Percentiles rank a stretch among this genome's conserved stretches.
These are phyloP conservation scores for Penicillium paradoxum DNA, from an alignment of 495 filamentous ascomycete species.

Conservation along the genomic window DNA sequence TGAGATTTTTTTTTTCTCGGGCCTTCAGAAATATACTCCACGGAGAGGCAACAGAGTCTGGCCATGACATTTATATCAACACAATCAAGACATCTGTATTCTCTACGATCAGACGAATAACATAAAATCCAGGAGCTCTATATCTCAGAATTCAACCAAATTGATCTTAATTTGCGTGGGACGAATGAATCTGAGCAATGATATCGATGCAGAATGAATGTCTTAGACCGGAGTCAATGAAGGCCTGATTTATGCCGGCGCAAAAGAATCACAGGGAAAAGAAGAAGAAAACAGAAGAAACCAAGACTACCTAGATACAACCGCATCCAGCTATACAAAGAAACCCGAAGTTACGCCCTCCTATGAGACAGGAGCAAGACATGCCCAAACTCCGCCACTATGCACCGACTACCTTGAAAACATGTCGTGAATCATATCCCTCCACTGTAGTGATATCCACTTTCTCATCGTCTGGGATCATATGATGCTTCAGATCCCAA, in stretches of 20 bases:
- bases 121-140: no score
- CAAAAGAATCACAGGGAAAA: neutral
- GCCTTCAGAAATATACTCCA: conserved; percentile 7
- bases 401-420: conserved; percentile 51
- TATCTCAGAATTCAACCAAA: no score
- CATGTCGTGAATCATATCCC: conserved; percentile 61
- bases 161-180: no score
- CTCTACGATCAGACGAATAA: no score
- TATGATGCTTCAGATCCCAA: conserved; percentile 86
- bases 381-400: conserved; percentile 41
- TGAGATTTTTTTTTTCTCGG: conserved; percentile 12
- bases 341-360: conserved; percentile 27
- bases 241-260: neutral
- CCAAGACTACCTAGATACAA: conserved; percentile 7
- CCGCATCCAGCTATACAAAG: neutral
- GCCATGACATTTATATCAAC: neutral
- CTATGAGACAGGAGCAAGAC: conserved; percentile 19
- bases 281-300: conserved; percentile 11
- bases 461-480: conserved; percentile 68
- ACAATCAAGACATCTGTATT: no score
- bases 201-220: neutral
- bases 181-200: no score
- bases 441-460: conserved; percentile 54
- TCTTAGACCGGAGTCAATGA: neutral
- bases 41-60: neutral